Conservation (phyloP, 257 asterid genomes). For the Gentiana macrophylla region DNA sequence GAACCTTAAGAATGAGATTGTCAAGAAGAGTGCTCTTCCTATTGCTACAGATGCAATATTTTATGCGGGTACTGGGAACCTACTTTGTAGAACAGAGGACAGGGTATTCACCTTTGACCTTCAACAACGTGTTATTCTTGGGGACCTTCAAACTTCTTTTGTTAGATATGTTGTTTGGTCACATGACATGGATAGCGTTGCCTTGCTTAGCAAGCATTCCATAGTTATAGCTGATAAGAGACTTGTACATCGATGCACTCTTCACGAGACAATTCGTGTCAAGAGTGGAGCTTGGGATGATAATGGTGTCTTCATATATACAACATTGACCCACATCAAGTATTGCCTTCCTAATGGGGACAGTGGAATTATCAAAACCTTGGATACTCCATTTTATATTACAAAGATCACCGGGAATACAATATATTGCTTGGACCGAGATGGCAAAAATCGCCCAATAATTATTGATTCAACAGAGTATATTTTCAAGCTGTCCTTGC, state of each 20-base stretch:
- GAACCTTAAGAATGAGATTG: constrained; percentile 58
- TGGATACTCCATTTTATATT: constrained; percentile 64
- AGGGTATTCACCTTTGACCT: constrained; percentile 69
- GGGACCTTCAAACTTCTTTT: constrained; percentile 23
- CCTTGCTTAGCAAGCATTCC: constrained; percentile 72
- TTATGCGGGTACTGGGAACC: constrained; percentile 79
- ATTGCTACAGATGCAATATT: constrained; percentile 69
- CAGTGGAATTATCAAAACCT: constrained; percentile 71
- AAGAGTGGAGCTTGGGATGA: constrained; percentile 94
- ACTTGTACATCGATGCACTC: constrained; percentile 70
- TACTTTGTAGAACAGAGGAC: constrained; percentile 85
- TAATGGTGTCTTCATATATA: constrained; percentile 68
- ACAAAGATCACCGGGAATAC: constrained; percentile 68
- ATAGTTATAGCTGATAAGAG: constrained; percentile 71
- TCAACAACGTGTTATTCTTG: constrained; percentile 64
- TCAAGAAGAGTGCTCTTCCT: constrained; percentile 58
- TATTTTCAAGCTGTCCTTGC: constrained; percentile 50
- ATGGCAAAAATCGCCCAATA: constrained; percentile 86
- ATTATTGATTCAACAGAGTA: constrained; percentile 75
- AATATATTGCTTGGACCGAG: constrained; percentile 90
- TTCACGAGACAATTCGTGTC: constrained; percentile 84
- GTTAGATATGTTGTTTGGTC: constrained; percentile 74
- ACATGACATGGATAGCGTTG: constrained; percentile 74
- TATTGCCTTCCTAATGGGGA: constrained; percentile 91
- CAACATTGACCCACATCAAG: constrained; percentile 72